Base-by-base conservation (phyloP, 257 asterid genomes). In the Perilla frutescens region DNA sequence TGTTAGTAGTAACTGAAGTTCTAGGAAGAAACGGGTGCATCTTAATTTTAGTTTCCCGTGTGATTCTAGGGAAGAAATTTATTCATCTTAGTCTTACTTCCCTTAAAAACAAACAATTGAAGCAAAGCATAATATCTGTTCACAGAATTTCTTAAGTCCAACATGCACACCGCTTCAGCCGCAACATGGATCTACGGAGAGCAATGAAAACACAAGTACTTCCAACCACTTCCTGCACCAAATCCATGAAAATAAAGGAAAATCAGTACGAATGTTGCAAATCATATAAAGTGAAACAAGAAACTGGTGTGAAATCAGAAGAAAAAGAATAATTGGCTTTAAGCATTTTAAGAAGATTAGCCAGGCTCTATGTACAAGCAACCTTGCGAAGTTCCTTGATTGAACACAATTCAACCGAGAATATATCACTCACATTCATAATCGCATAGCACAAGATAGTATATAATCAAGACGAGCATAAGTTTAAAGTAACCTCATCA, bases 151-250 rank as follows among this genome's bases (percentile, higher is more conserved):
- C 47, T 60, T 8, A 62, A 51, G 57, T 57, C 45, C 73, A 34
- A 26, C 68, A 72, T 77, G 78, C 92, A 51, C 62, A 93, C 98
- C 92, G 92, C 66, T 87, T 74, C 72, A 87, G 92, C 75, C 81
- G 87, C 78, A 87, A 55, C 99, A 94, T 91, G 83, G 99, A 94
- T 81, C 89, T 87, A 51, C 91, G 97, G 56, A 94, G 91, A 78
- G 96, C 95, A 77, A 91, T 76, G 68, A 94, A 94, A 73, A 76
- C 57, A 63, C 92, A 77, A 67, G 96, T 86, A 82, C 99, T 85
- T 82, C 99, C 99, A 70, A 90, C 62, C 80, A 88, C 81, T 81
- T 88, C 97, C 98, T 93, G 92, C 84, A 82, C 76, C 63, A 73
- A 55, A 68, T 49, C 36, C 54, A 77, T 69, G 36, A 56, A 49